Evolutionary conservation across 164 flowering plant genomes (phyloP).

Genomic region (Vitis labrusca): DNA sequence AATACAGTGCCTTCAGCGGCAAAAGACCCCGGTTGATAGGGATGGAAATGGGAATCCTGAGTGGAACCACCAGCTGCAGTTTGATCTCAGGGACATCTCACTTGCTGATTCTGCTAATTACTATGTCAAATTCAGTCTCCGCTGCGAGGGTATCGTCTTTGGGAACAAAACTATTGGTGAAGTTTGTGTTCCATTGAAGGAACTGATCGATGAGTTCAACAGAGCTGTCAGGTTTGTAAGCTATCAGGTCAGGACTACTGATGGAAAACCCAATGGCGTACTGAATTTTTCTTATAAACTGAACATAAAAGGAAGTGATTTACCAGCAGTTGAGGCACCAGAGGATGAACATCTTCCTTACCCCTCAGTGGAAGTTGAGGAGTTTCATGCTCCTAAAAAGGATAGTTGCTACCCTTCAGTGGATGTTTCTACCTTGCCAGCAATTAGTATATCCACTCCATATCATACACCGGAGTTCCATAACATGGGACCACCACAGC

Average conservation of each 20-base stretch:
- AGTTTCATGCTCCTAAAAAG: too few species aligned
- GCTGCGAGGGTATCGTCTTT: conserved; percentile 12
- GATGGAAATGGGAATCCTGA: conserved; percentile 39
- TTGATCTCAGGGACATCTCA: conserved; percentile 22
- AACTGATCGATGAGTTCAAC: conserved; percentile 20
- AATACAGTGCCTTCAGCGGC: conserved; percentile 8
- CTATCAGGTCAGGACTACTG: conserved; percentile 36
- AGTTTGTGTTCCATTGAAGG: conserved; percentile 40
- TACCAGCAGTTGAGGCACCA: too few species aligned
- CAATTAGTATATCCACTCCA: too few species aligned
- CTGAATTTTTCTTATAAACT: conserved; percentile 41
- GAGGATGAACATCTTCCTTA: too few species aligned
- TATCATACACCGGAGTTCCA: too few species aligned
- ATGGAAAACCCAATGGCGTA: conserved; percentile 46
- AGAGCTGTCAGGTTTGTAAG: conserved; percentile 29
- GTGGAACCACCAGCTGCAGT: conserved; percentile 44
- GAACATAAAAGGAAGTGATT: neutral
- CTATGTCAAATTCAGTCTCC: conserved; percentile 30
- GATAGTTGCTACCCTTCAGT: too few species aligned
- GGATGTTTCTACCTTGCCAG: too few species aligned
- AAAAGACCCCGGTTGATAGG: conserved; percentile 29
- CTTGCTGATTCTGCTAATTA: neutral
- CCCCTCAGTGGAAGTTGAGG: too few species aligned
- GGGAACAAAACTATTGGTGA: conserved; percentile 35
- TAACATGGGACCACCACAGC: too few species aligned